phyloP scores from a whole-genome alignment of 768 basidiomycete species.

The Leccinum pellstonianum region DNA sequence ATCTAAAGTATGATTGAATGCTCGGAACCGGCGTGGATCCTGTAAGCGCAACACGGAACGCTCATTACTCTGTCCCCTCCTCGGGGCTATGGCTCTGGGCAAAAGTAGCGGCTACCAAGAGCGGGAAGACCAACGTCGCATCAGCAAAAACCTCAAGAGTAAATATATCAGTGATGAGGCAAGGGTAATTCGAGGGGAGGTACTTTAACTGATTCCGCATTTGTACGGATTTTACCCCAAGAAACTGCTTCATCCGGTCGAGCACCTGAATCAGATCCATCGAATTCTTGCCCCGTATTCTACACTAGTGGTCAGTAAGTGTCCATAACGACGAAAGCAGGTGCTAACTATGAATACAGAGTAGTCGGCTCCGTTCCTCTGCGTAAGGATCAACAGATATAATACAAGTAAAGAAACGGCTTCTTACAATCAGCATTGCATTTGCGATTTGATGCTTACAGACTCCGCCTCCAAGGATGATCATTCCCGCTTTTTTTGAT shows the following conservation, averaged over 20 bases:
- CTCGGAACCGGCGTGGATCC: not conserved
- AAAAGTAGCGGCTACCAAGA: constrained; percentile 94
- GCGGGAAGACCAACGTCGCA: constrained; percentile 92
- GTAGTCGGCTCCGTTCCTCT: constrained; percentile 98
- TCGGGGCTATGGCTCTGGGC: constrained; percentile 43
- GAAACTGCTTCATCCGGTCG: constrained; percentile 96
- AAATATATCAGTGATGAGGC: constrained; percentile 5
- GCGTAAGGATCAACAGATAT: constrained; percentile 2
- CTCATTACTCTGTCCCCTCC: not conserved
- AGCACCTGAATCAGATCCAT: constrained; percentile 97
- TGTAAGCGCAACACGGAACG: not conserved
- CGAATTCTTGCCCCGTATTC: constrained; percentile 99
- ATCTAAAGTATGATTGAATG: constrained; percentile 13
- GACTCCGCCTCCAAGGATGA: constrained; percentile 95
- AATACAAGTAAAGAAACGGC: constrained; percentile 3
- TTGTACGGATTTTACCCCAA: constrained; percentile 96
- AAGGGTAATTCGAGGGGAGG: not conserved
- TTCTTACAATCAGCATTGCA: constrained; percentile 92
- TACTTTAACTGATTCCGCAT: constrained; percentile 82
- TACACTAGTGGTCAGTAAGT: constrained; percentile 27
- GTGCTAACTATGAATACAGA: constrained; percentile 86
- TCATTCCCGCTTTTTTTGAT: constrained; percentile 95
- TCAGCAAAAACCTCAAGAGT: constrained; percentile 77
- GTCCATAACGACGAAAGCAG: not conserved
- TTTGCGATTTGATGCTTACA: constrained; percentile 99